A percentile compares a stretch with the other conserved stretches of the same genome.
These are phyloP conservation scores for Colletotrichum sp. DNA, from an alignment of 2,329 filamentous ascomycete genomes.

Conservation along the genomic window DNA sequence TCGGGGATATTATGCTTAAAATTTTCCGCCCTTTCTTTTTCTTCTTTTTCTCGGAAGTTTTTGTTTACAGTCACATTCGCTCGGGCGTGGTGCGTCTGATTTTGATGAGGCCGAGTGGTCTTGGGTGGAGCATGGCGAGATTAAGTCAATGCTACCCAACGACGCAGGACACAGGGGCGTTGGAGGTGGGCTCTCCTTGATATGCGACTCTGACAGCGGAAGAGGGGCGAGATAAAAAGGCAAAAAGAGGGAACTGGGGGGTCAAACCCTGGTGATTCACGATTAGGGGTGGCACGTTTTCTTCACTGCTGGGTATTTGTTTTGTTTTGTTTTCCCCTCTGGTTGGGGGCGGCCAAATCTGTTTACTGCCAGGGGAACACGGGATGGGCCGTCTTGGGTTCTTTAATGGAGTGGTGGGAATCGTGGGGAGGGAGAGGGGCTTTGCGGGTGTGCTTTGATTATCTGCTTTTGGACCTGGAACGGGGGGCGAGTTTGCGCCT, in stretches of 20 bases:
- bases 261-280: neutral
- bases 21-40: neutral
- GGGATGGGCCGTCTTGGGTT: neutral
- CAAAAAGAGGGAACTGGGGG: neutral
- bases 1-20: neutral
- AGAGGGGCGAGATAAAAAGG: neutral
- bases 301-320: neutral
- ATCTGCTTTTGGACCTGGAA: neutral
- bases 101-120: neutral
- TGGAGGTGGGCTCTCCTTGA: neutral
- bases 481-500: neutral
- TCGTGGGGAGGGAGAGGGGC: neutral
- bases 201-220: neutral
- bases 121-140: constrained; percentile 15
- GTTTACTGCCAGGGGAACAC: neutral
- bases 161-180: neutral
- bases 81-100: neutral
- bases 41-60: neutral
- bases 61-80: neutral
- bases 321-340: neutral
- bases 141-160: constrained; percentile 16
- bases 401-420: neutral
- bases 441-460: neutral
- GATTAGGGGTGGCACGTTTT: neutral
- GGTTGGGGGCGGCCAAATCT: neutral